Percentiles rank a stretch among this genome's conserved stretches.
These are phyloP conservation scores for Alloteropsis semialata DNA, from an alignment of 176 grass and related monocot species.

Conservation along the genomic window DNA sequence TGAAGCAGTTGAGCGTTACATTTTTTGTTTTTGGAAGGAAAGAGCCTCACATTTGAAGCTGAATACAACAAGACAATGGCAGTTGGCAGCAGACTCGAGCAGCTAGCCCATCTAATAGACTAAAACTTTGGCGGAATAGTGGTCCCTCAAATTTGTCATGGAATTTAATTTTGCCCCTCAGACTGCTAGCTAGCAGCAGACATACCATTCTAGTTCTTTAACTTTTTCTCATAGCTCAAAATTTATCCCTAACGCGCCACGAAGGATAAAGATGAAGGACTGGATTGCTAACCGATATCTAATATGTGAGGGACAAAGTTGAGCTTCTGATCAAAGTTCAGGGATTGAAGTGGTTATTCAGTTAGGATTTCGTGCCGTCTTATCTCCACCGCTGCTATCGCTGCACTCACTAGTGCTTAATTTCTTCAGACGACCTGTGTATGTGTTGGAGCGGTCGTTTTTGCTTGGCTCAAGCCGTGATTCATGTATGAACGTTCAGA, in stretches of 20 bases:
- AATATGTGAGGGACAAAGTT: too few relatives aligned
- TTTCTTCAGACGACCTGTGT: neutral
- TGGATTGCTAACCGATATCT: too few relatives aligned
- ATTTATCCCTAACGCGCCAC: too few relatives aligned
- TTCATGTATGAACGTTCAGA: neutral
- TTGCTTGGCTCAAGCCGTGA: conserved; percentile 4
- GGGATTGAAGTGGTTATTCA: neutral
- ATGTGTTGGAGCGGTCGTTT: too few relatives aligned
- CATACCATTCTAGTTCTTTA: too few relatives aligned
- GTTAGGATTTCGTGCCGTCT: neutral
- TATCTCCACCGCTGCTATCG: neutral
- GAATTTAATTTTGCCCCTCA: too few relatives aligned
- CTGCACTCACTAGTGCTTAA: neutral
- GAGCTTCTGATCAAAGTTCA: neutral
- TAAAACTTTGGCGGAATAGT: neutral
- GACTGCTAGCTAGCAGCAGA: too few relatives aligned
- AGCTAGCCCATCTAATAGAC: neutral
- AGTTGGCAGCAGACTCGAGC: neutral
- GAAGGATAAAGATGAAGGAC: too few relatives aligned
- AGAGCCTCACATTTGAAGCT: neutral
- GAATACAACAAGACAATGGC: conserved; percentile 18
- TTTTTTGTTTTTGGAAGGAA: neutral
- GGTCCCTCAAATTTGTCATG: too few relatives aligned
- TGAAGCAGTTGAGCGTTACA: neutral
- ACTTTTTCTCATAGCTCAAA: too few relatives aligned